phyloP scores from a whole-genome alignment of 495 filamentous ascomycete species.

The Neurospora africana region DNA sequence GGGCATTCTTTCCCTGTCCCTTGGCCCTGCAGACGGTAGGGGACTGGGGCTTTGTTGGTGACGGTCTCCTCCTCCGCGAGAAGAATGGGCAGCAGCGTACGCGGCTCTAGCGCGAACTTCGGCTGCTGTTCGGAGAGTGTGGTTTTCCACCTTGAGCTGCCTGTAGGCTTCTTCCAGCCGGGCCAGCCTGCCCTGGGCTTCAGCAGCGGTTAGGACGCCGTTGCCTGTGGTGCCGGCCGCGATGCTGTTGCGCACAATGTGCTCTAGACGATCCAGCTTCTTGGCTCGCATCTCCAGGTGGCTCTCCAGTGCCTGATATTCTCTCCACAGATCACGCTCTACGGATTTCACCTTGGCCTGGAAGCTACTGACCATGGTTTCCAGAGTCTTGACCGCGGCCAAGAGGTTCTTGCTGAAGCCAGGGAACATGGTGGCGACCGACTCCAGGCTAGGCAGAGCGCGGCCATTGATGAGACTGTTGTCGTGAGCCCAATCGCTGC shows the following conservation, averaged over 20 bases:
- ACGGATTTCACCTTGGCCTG: slow-evolving; percentile 68
- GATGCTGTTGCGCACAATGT: slow-evolving; percentile 49
- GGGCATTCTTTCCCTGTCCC: slow-evolving; percentile 18
- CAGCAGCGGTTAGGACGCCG: slow-evolving; percentile 19
- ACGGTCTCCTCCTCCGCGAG: slow-evolving; percentile 18
- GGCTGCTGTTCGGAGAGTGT: slow-evolving; percentile 51
- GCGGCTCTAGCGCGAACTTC: slow-evolving; percentile 31
- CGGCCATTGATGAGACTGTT: slow-evolving; percentile 85
- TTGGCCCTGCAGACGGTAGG: slow-evolving; percentile 38
- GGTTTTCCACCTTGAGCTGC: slow-evolving; percentile 72
- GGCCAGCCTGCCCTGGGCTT: slow-evolving; percentile 46
- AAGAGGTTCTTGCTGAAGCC: slow-evolving; percentile 84
- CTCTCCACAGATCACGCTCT: slow-evolving; percentile 78
- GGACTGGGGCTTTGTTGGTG: slow-evolving; percentile 38
- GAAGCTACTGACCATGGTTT: slow-evolving; percentile 71
- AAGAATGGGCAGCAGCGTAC: slow-evolving; percentile 12
- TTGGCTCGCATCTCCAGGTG: slow-evolving; percentile 69
- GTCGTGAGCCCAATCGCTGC: slow-evolving; percentile 81
- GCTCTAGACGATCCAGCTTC: slow-evolving; percentile 80
- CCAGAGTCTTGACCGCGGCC: slow-evolving; percentile 77
- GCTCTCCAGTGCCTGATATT: slow-evolving; percentile 79
- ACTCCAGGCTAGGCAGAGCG: slow-evolving; percentile 64
- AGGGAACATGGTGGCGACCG: slow-evolving; percentile 67
- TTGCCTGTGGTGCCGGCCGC: slow-evolving; percentile 29
- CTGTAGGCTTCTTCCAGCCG: slow-evolving; percentile 73